phyloP scores from a whole-genome alignment of 2,329 filamentous ascomycete species.

The Aspergillus sp. region DNA sequence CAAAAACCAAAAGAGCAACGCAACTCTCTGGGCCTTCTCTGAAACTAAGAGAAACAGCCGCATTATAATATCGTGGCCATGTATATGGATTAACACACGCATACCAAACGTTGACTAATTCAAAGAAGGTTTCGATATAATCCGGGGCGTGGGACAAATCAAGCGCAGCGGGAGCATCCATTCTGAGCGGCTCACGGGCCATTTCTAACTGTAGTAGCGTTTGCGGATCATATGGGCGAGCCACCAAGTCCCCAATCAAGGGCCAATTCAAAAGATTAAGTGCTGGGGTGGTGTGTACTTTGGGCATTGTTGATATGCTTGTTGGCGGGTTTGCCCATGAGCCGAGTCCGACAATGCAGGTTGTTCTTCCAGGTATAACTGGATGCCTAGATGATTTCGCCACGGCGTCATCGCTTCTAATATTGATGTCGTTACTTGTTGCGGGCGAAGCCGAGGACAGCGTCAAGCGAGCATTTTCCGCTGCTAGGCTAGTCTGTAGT shows the following conservation, averaged over 20 bases:
- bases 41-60: conserved; percentile 72
- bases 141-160: conserved; percentile 72
- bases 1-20: conserved; percentile 74
- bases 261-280: conserved; percentile 73
- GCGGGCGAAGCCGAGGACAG: conserved; percentile 64
- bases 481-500: conserved; percentile 67
- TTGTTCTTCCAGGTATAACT: conserved; percentile 40
- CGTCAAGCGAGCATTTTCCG: conserved; percentile 20
- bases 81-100: conserved; percentile 81
- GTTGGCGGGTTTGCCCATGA: conserved; percentile 64
- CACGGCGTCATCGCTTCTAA: conserved; percentile 57
- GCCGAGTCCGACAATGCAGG: conserved; percentile 65
- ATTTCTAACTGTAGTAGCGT: conserved; percentile 80
- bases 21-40: conserved; percentile 79
- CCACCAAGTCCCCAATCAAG: conserved; percentile 72
- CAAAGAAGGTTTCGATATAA: conserved; percentile 78
- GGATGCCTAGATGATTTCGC: conserved; percentile 33
- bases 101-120: conserved; percentile 80
- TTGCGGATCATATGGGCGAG: conserved; percentile 74
- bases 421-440: conserved; percentile 62
- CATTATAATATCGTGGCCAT: conserved; percentile 74
- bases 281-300: conserved; percentile 75
- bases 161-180: conserved; percentile 59
- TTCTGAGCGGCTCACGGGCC: conserved; percentile 70
- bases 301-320: conserved; percentile 85